Evolutionary conservation across 495 filamentous ascomycete genomes (phyloP), one percentile per base, ranked within the genome.

Genomic region (Baudoinia panamericana): DNA sequence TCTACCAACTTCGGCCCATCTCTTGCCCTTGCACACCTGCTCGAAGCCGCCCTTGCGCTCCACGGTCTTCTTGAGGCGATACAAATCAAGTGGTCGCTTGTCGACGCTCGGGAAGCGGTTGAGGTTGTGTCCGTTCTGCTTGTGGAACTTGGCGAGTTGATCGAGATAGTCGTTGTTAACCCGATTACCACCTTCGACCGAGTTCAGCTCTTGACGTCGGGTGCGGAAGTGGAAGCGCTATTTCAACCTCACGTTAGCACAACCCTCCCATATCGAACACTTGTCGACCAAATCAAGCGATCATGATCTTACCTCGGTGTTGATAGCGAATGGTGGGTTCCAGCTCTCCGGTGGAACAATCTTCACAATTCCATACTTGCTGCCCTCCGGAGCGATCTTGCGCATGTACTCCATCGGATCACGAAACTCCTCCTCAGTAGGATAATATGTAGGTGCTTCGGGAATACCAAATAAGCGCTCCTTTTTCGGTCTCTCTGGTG

Each of bases 1-100:
- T 56, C 90, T 80, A 24, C 90, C 90, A 46, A 99, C 95, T 59
- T 99, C 90, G 0, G 90, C 90, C 90, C 90, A 99, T 66, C 94
- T 96, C 61, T 99, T 99, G 35, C 76, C 70, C 63, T 93, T 95
- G 68, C 92, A 96, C 26, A 99, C 90, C 46, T 78, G 77, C 27
- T 93, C 85, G 52, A 99, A 99, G 0, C 90, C 90, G 21, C 90
- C 90, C 30, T 87, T 74, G 27, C 76, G 73, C 58, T 96, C 90
- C 11, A 99, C 90, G 0, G 90, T 86, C 60, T 96, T 96, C 60
- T 95, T 96, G 37, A 99, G 65, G 43, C 85, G 83, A 65, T 93
- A 96, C 11, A 99, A 65, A 54, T 99, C 92, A 32, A 99, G 71
- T 1, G 90, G 90, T 27, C 93, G 84, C 63, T 99, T 99, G 64